These are phyloP conservation scores for Geotrichum cucujoidarum DNA, from an alignment of 1,139 yeast genomes.

Conservation along the genomic window DNA sequence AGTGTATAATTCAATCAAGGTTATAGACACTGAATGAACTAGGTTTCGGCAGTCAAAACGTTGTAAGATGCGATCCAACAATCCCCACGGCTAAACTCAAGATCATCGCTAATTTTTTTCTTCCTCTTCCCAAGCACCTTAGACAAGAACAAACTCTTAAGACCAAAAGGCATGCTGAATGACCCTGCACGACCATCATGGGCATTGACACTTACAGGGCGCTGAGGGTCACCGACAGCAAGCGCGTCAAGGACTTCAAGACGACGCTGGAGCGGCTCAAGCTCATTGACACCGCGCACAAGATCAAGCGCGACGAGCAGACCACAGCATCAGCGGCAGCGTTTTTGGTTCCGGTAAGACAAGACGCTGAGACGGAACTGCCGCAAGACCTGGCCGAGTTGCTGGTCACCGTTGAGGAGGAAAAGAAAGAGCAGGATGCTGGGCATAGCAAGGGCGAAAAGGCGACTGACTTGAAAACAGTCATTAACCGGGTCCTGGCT, in stretches of 20 bases:
- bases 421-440: neutral
- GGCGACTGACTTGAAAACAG: slow-evolving; percentile 15
- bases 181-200: no score
- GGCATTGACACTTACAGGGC: slow-evolving; percentile 3
- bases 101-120: no score
- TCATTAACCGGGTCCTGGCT: slow-evolving; percentile 5
- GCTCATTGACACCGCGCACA: slow-evolving; percentile 27
- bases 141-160: no score
- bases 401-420: neutral
- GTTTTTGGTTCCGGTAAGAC: slow-evolving; percentile 11
- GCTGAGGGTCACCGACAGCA: slow-evolving; percentile 16
- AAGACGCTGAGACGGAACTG: neutral
- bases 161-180: no score
- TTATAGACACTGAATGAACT: no score
- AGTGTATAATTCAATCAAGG: no score
- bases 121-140: no score
- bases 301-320: slow-evolving; percentile 27
- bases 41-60: no score
- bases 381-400: neutral
- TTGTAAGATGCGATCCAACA: no score
- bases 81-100: no score
- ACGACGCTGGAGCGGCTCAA: slow-evolving; percentile 27
- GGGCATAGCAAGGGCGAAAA: no score
- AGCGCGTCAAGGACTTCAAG: slow-evolving; percentile 31
- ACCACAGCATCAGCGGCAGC: slow-evolving; percentile 4